A percentile compares a stretch with the other conserved stretches of the same genome.
phyloP scores from a whole-genome alignment of 768 basidiomycete species.

The Crassisporium funariophilum region DNA sequence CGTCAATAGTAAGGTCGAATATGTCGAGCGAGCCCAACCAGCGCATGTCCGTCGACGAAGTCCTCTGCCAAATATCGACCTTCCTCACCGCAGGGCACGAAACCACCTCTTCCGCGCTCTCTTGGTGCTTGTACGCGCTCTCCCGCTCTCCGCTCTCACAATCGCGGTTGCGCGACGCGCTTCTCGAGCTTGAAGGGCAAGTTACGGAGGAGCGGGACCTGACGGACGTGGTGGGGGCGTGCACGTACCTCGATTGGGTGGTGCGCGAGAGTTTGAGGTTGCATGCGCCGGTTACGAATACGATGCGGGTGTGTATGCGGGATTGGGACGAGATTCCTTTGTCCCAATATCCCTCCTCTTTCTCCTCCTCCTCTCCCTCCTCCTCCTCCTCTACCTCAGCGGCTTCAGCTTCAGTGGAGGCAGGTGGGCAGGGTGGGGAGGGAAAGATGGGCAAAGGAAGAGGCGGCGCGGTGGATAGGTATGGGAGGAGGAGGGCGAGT shows the following conservation, averaged over 20 bases:
- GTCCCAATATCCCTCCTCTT: slow-evolving; percentile 40
- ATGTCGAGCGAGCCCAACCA: slow-evolving; percentile 45
- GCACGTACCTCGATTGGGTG: slow-evolving; percentile 67
- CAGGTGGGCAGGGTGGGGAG: too few relatives aligned
- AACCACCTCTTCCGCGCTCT: slow-evolving; percentile 48
- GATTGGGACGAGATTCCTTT: slow-evolving; percentile 57
- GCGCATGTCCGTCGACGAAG: slow-evolving; percentile 58
- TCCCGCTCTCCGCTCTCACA: slow-evolving; percentile 50
- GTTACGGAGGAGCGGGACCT: slow-evolving; percentile 63
- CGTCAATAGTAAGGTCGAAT: slow-evolving; percentile 59
- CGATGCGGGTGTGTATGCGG: slow-evolving; percentile 45
- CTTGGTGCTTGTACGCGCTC: slow-evolving; percentile 64
- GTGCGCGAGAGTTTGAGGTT: slow-evolving; percentile 61
- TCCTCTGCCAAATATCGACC: slow-evolving; percentile 56
- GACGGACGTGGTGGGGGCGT: slow-evolving; percentile 34
- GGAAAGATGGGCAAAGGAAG: slow-evolving; percentile 17
- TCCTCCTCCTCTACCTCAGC: too few relatives aligned
- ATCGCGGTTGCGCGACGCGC: slow-evolving; percentile 56
- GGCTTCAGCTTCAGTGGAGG: too few relatives aligned
- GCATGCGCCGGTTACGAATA: slow-evolving; percentile 51
- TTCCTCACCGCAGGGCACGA: slow-evolving; percentile 58
- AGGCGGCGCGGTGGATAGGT: neutral
- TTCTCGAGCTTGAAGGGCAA: slow-evolving; percentile 48
- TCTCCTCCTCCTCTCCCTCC: slow-evolving; percentile 43
- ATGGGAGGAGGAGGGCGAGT: slow-evolving; percentile 26